Evolutionary conservation across 257 asterid species (phyloP).

Genomic region (Leptodermis oblonga): DNA sequence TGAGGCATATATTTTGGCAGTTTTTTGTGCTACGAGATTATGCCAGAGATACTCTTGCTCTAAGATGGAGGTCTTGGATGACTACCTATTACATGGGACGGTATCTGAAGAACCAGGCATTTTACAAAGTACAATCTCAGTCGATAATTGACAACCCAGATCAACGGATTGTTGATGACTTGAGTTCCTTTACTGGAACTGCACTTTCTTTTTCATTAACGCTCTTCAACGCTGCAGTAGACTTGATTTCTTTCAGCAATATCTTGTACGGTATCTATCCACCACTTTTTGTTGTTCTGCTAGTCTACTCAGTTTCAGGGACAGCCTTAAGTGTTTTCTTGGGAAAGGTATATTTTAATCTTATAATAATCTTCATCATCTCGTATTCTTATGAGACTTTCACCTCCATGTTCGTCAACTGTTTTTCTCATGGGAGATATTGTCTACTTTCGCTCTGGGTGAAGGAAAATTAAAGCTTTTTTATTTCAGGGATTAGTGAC

Average conservation of each 20-base stretch:
- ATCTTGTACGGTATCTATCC: slow-evolving; percentile 87
- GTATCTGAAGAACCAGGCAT: slow-evolving; percentile 68
- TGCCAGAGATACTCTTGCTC: slow-evolving; percentile 83
- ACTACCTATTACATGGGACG: slow-evolving; percentile 84
- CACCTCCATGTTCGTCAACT: neutral
- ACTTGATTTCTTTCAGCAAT: slow-evolving; percentile 90
- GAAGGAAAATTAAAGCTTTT: too few relatives aligned
- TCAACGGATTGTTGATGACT: slow-evolving; percentile 91
- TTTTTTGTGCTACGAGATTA: slow-evolving; percentile 88
- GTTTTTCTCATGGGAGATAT: neutral
- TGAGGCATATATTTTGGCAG: slow-evolving; percentile 32
- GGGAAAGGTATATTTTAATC: slow-evolving; percentile 61
- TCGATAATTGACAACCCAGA: slow-evolving; percentile 89
- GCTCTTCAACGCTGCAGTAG: slow-evolving; percentile 77
- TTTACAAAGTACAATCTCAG: slow-evolving; percentile 82
- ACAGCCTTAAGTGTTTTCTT: slow-evolving; percentile 80
- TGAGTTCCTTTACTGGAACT: slow-evolving; percentile 87
- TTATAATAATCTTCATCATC: too few relatives aligned
- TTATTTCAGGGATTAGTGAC: slow-evolving; percentile 62
- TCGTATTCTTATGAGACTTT: neutral
- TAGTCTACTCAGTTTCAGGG: slow-evolving; percentile 81
- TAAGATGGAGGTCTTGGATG: slow-evolving; percentile 98
- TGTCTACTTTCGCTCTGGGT: slow-evolving; percentile 3
- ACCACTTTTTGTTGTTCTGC: slow-evolving; percentile 76
- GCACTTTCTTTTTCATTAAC: slow-evolving; percentile 82